phyloP scores from a whole-genome alignment of 2,329 filamentous ascomycete species.

The Magnaporthales sp. region DNA sequence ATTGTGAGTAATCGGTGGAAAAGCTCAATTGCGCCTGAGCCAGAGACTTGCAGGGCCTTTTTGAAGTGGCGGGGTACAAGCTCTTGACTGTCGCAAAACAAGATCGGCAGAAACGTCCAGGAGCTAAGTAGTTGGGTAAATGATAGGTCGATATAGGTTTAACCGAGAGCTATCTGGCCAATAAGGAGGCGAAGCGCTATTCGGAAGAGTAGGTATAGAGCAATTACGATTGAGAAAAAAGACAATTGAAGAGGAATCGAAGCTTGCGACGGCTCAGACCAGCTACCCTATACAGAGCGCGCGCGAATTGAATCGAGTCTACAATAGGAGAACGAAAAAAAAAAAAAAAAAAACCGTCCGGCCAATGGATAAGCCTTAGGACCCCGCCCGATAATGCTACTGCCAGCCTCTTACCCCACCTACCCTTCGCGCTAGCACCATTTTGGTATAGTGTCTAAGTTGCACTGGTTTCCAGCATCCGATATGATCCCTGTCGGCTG shows the following conservation, averaged over 20 bases:
- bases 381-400: conserved; percentile 2
- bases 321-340: background rate
- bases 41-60: background rate
- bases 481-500: background rate
- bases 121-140: background rate
- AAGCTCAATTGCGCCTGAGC: background rate
- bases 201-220: background rate
- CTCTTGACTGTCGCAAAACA: background rate
- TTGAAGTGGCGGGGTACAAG: conserved; percentile 1
- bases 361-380: conserved; percentile 3
- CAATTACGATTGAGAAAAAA: background rate
- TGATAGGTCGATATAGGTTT: background rate
- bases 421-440: background rate
- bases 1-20: conserved; percentile 3
- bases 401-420: conserved; percentile 2
- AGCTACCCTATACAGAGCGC: background rate
- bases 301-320: background rate
- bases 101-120: background rate
- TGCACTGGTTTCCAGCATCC: background rate
- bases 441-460: background rate
- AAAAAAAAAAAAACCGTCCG: conserved; percentile 1
- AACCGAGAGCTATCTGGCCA: background rate
- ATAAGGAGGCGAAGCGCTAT: background rate
- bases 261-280: background rate
- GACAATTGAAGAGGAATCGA: background rate